Evolutionary conservation across 306 rosid genomes (phyloP).

Genomic region (Prunus padus): DNA sequence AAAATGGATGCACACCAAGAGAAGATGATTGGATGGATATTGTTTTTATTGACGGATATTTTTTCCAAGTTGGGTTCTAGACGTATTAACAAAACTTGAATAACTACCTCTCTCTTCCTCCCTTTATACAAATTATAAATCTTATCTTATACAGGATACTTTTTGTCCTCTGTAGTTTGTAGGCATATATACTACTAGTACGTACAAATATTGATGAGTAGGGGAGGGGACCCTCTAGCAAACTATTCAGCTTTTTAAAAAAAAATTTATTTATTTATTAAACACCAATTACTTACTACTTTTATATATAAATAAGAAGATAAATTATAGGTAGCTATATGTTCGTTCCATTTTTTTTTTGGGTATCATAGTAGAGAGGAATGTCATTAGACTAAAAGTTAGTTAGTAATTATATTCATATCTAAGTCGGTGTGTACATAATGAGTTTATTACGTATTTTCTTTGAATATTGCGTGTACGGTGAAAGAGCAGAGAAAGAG

Average conservation of each 20-base stretch:
- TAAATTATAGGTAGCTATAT: neutral
- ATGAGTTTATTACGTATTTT: neutral
- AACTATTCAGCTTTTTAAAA: neutral
- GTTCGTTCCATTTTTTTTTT: too few relatives aligned
- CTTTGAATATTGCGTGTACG: too few relatives aligned
- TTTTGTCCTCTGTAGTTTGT: constrained; percentile 32
- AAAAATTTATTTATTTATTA: too few relatives aligned
- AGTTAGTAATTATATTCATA: neutral
- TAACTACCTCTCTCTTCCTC: constrained; percentile 20
- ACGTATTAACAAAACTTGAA: constrained; percentile 11
- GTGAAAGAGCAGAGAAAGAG: too few relatives aligned
- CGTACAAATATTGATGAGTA: constrained; percentile 9
- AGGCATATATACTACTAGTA: neutral
- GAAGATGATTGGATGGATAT: constrained; percentile 57
- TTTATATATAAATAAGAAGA: neutral
- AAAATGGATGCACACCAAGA: constrained; percentile 58
- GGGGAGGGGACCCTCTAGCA: neutral
- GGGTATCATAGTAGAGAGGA: too few relatives aligned
- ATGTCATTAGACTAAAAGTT: too few relatives aligned
- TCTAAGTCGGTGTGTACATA: neutral
- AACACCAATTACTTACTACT: neutral
- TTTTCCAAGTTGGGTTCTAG: constrained; percentile 23
- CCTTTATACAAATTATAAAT: neutral
- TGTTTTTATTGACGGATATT: constrained; percentile 46
- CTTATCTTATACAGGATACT: constrained; percentile 32